Evolutionary conservation across 2,329 filamentous ascomycete species (phyloP), one percentile per base, ranked within the genome.

Genomic region (Cordyceps cicadae): DNA sequence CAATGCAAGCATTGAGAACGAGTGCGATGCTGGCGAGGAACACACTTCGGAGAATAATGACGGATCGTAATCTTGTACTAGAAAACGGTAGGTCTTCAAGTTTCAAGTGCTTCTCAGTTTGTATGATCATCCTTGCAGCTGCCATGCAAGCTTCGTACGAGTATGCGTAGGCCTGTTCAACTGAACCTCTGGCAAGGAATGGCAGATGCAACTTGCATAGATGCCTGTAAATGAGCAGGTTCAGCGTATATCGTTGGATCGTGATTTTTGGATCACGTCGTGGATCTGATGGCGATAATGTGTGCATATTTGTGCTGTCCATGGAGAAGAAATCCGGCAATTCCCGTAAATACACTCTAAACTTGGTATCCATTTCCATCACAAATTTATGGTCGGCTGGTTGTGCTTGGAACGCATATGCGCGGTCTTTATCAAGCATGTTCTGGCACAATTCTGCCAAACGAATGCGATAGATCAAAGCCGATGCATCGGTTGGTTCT

Each of bases 391-490:
- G 72, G 29, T 71, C 64, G 3, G 68, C 64, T 24, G 69, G 67
- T 12, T 76, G 73, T n/a, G 65, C 62, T 14, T 62, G 67, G 8
- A 68, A 64, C 0, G 65, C 62, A 11, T 63, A 63, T 17, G 69
- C 63, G 7, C 68, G 68, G 15, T 67, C 67, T 15, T 67, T 65
- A 49, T 77, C 76, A 12, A 70, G 66, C 12, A 75, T 69, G 5
- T 66, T 63, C 9, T 73, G 75, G 58, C 68, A 69, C 21, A 76
- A 63, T 45, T 77, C 74, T 8, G 72, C 70, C 0, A 78, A 67
- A 5, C 70, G 71, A 55, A 73, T 67, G 17, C 75, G 71, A 48
- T 75, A 71, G 12, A 77, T 64, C 32, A 75, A 71, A 54, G 72
- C 75, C 1, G 74, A 74, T 58, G 75, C 68, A 21, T 66, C 67